Base-by-base conservation (phyloP, 352 stramenopile species). In the Phytophthora litchii region DNA sequence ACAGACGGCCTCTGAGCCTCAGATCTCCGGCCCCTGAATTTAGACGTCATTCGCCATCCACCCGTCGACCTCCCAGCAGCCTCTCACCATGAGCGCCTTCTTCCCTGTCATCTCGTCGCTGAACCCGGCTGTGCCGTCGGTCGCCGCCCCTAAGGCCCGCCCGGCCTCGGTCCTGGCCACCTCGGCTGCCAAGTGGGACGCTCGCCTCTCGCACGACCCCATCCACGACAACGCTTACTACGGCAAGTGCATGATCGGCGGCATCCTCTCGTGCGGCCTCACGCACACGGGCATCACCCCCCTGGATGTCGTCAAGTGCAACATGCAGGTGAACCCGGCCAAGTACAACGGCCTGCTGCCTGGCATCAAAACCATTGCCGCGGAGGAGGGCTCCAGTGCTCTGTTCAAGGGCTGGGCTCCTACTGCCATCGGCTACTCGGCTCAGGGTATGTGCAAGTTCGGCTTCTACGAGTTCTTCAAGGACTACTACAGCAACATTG, bases 401-500 rank as follows among this genome's bases (percentile, higher is more conserved):
- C 72, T 97, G 27, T 96, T 88, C 74, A 97, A 97, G 78, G 93
- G 93, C 43, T 97, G 89, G 91, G 78, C 88, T 19, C 92, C 93
- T 9, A 98, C 93, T 11, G 82, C 89, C 23, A 85, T 98, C 59
- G 93, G 93, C 16, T 98, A 98, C 80, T 96, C 87, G 47, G 64
- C 75, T 10, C 90, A 97, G 76, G 89, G 89, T 29, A 72, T 96
- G 54, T 96, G 84, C 79, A 97, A 97, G 80, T 98, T 98, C 70
- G 93, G 93, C 20, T 91, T 98, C 61, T 97, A 98, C 75, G 93
- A 98, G 80, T 91, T 95, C 83, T 98, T 98, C 76, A 98, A 98
- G 86, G 91, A 98, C 72, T 76, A 89, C 40, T 98, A 98, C 90
- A 83, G 69, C 62, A 96, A 67, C 53, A 76, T 97, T 62, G 88